A percentile compares a stretch with the other conserved stretches of the same genome.
Conservation (phyloP, 2,329 filamentous ascomycete genomes). For the Epichloe sibirici region DNA sequence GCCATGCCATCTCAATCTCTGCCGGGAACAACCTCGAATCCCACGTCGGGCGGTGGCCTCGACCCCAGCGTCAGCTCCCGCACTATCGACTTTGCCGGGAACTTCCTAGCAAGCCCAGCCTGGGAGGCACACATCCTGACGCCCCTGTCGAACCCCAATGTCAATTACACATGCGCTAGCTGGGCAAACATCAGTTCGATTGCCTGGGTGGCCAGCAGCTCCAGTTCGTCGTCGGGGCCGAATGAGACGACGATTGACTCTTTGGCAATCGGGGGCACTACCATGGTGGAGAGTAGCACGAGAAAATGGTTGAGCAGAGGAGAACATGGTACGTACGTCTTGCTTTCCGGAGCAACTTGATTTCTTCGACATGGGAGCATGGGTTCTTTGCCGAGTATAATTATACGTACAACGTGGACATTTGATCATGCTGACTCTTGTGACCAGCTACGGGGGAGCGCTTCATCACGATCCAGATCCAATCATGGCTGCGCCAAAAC, state of each 20-base stretch:
- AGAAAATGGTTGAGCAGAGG: neutral
- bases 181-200: neutral
- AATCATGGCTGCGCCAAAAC: neutral
- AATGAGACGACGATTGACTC: neutral
- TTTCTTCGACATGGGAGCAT: neutral
- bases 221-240: neutral
- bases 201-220: neutral
- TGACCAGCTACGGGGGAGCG: neutral
- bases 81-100: neutral
- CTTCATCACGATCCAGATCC: neutral
- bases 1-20: too few relatives aligned
- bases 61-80: neutral
- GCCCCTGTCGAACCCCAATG: neutral
- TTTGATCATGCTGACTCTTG: too few relatives aligned
- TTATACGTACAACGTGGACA: too few relatives aligned
- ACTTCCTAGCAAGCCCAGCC: neutral
- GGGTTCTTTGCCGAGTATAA: neutral
- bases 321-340: neutral
- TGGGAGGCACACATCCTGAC: neutral
- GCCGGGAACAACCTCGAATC: neutral
- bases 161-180: neutral
- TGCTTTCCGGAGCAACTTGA: neutral
- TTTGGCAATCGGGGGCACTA: neutral
- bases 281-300: neutral
- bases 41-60: neutral